These are phyloP conservation scores for Apiotrichum domesticum DNA, from an alignment of 1,284 basidiomycete species.

Conservation along the genomic window DNA sequence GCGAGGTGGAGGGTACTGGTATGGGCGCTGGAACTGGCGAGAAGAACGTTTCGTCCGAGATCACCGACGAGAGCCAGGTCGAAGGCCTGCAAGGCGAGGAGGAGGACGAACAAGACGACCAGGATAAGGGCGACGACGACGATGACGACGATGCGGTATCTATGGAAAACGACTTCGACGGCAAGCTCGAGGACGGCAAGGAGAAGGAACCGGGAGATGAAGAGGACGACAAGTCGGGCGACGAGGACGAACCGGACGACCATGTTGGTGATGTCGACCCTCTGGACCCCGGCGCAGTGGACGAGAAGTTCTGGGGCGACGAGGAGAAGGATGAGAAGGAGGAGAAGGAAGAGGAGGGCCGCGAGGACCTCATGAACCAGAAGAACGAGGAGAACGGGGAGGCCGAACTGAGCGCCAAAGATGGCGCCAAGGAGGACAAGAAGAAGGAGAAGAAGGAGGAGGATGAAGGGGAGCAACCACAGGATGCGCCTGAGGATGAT, in stretches of 20 bases:
- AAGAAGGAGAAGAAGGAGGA: conserved; percentile 42
- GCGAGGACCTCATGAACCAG: conserved; percentile 48
- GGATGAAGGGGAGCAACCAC: conserved; percentile 32
- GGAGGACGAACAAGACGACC: conserved; percentile 53
- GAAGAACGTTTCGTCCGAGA: conserved; percentile 85
- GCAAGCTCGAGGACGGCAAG: conserved; percentile 71
- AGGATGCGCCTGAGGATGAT: conserved; percentile 35
- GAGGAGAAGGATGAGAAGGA: conserved; percentile 55
- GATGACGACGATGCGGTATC: conserved; percentile 59
- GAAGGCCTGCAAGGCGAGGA: conserved; percentile 81
- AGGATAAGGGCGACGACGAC: conserved; percentile 56
- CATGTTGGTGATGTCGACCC: conserved; percentile 78
- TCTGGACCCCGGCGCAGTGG: conserved; percentile 77
- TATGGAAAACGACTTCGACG: conserved; percentile 62
- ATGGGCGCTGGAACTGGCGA: conserved; percentile 77
- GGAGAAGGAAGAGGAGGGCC: conserved; percentile 25
- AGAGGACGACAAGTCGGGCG: conserved; percentile 54
- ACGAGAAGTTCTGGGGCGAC: conserved; percentile 96
- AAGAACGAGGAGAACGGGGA: conserved; percentile 48
- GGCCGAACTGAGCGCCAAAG: conserved; percentile 71
- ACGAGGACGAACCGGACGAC: conserved; percentile 66
- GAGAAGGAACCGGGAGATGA: conserved; percentile 55
- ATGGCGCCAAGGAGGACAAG: conserved; percentile 48
- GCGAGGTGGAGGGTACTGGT: conserved; percentile 63
- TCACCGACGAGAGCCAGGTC: conserved; percentile 91